A percentile compares a stretch with the other conserved stretches of the same genome.
Evolutionary conservation across 139 green algal genomes (phyloP).

Genomic region (Gonium pectorale): DNA sequence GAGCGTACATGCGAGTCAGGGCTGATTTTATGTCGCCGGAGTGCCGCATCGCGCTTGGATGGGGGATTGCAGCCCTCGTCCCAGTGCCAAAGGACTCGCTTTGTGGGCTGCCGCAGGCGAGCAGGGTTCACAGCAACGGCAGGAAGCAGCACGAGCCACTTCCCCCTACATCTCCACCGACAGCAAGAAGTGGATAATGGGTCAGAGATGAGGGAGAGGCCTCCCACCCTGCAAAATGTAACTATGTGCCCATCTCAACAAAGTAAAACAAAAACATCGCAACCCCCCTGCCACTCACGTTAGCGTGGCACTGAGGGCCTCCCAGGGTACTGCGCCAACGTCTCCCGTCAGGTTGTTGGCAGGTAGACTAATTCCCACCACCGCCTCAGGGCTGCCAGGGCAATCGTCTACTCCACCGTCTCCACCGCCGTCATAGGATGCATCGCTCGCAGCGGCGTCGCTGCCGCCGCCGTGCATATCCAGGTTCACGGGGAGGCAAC

Average conservation of each 20-base stretch:
- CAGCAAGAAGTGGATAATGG: too few relatives aligned
- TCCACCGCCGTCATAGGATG: too few relatives aligned
- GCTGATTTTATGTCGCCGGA: not conserved
- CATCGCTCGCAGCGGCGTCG: not conserved
- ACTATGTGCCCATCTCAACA: not conserved
- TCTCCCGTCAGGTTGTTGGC: conserved; percentile 12
- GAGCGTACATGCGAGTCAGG: not conserved
- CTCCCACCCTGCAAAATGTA: too few relatives aligned
- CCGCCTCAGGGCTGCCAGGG: not conserved
- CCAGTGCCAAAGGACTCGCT: too few relatives aligned
- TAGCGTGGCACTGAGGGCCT: not conserved
- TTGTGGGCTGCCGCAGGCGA: too few relatives aligned
- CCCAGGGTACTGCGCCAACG: not conserved
- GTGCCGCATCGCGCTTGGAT: too few relatives aligned
- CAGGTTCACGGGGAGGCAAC: not conserved
- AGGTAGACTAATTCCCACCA: not conserved
- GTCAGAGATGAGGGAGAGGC: too few relatives aligned
- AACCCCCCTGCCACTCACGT: not conserved
- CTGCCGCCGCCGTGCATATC: not conserved
- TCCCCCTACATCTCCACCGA: too few relatives aligned
- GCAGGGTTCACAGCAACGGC: too few relatives aligned
- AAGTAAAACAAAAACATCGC: not conserved
- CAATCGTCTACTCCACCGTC: not conserved
- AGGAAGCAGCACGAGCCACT: not conserved
- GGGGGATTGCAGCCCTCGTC: too few relatives aligned